Base-by-base conservation (phyloP, 2,329 filamentous ascomycete genomes). In the Sphaerulina musiva region DNA sequence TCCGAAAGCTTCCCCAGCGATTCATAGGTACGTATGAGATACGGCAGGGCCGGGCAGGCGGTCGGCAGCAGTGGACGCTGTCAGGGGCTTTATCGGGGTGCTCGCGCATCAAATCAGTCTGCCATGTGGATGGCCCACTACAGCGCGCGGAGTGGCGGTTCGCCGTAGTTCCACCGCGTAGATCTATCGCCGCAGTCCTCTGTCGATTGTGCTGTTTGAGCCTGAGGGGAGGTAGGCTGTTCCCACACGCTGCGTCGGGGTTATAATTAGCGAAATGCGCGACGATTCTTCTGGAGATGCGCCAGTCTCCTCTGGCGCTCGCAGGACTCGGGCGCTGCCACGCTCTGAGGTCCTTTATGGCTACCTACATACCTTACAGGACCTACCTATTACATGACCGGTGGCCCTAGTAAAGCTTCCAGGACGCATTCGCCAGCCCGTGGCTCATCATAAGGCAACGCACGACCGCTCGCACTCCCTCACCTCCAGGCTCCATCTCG, bases 401-500 rank as follows among this genome's bases (percentile, higher is more conserved):
- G 42, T 20, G 20, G 42, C 20, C 42, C 42, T 44, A 44, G 42
- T 20, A 20, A 44, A 44, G 42, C 11, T 44, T 44, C 10, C 29
- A 8, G 20, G 11, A 26, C 10, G 11, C 42, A 44, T 42, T 42
- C 34, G 14, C 9, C 20, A 14, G 17, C 11, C 20, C 42, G 26
- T 26, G 42, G 42, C 42, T 29, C 32, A 29, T 29, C 32, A 29
- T 14, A 46, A 50, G 46, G 53, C 53, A 23, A 29, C 40, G 17
- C 54, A 56, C 41, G 48, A 48, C 45, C 46, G 52, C 29, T 31
- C 52, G 11, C 14, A 48, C 29, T 46, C 48, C 23, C 46, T 48
- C 20, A 57, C 59, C 29, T 56, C 14, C 14, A 17, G 14, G 14
- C 14, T 17, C 58, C 36, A 55, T 59, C 58, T 20, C 59, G 26